phyloP scores from a whole-genome alignment of 441 rosid genomes.

The Populus hybrid region DNA sequence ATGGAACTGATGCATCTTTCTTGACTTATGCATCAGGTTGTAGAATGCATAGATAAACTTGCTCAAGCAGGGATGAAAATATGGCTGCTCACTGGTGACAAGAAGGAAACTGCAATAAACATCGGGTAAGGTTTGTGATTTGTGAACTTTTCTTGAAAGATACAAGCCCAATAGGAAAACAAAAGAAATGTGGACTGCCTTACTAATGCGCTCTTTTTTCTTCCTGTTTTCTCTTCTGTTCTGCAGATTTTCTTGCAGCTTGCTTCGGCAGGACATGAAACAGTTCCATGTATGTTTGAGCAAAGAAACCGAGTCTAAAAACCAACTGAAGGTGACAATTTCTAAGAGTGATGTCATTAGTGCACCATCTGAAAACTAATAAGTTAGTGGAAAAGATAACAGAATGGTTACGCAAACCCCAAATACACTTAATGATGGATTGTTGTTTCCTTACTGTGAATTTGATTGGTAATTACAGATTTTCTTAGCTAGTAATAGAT shows the following conservation, averaged over 20 bases:
- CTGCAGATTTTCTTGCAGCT: slow-evolving; percentile 74
- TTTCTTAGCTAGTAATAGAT: slow-evolving; percentile 14
- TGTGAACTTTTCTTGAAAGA: neutral
- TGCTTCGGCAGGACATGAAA: slow-evolving; percentile 66
- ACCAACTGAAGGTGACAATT: slow-evolving; percentile 30
- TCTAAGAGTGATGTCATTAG: neutral
- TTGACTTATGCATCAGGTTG: slow-evolving; percentile 43
- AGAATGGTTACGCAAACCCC: neutral
- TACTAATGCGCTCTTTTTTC: neutral
- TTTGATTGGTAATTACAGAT: neutral
- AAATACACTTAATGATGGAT: neutral
- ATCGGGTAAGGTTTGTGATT: slow-evolving; percentile 49
- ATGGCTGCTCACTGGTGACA: slow-evolving; percentile 88
- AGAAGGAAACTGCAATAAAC: slow-evolving; percentile 82
- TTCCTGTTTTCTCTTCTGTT: neutral
- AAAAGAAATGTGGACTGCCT: neutral
- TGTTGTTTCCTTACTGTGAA: neutral
- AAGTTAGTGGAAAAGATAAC: neutral
- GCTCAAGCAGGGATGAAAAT: slow-evolving; percentile 79
- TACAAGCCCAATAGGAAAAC: neutral
- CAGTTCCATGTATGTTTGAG: slow-evolving; percentile 47
- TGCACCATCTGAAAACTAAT: neutral
- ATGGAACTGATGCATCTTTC: neutral
- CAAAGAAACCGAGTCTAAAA: slow-evolving; percentile 34
- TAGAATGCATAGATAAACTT: slow-evolving; percentile 83